Base-by-base conservation (phyloP, 441 rosid genomes). In the Arabidopsis hybrid region DNA sequence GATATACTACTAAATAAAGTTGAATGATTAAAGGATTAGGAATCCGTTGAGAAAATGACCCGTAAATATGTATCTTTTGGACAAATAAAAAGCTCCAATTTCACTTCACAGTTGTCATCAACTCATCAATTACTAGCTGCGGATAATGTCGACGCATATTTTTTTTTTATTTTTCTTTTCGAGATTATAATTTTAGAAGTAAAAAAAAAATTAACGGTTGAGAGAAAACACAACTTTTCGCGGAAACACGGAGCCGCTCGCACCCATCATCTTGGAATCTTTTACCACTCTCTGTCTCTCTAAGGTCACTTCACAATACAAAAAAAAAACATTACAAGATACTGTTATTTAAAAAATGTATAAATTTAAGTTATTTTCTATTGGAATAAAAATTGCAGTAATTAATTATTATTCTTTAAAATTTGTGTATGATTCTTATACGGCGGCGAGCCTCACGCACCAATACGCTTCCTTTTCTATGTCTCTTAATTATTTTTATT, bases 201-300 rank as follows among this genome's bases (percentile, higher is more conserved):
- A 60, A 60, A 60, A 45, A 62, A 13, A 26, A 57, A 77, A 71
- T 16, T 49, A 71, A 66, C 58, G 73, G 77, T 7, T 14, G 69
- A 77, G 67, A 73, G 80, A 53, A 60, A 65, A 49, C 58, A 49
- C 68, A 74, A 42, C 72, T 55, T 53, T 72, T 79, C 81, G 91
- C 90, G 90, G 85, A 83, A 81, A 86, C 87, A 72, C 85, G 90
- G 80, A 79, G 87, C 88, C 88, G 91, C 60, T 70, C 66, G 43
- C 70, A 65, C 84, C 88, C 85, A 80, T 72, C 70, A 80, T 80
- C 71, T 83, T 80, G 89, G 91, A 89, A 80, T 83, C 80, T 69
- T 69, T 60, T 60, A 63, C 79, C 67, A 34, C 52, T 53, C 69
- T 73, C 65, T 42, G 21, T 42, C 71, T 72, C 65, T 58, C 35